These are phyloP conservation scores for Raphanus hybrid DNA, from an alignment of 441 rosid genomes.

Conservation along the genomic window DNA sequence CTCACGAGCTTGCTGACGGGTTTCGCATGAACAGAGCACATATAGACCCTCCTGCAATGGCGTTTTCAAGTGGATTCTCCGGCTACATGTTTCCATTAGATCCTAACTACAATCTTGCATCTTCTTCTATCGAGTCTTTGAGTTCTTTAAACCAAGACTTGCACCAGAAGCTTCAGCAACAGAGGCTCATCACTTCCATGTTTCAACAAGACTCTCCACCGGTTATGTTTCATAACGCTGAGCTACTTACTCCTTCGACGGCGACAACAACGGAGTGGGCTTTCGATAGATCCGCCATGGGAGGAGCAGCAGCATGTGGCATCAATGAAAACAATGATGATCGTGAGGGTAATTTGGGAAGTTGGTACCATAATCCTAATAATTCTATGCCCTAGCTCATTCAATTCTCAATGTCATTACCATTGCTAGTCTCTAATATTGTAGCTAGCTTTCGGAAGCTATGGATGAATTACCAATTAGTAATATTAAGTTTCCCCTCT, in stretches of 20 bases:
- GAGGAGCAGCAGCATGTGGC: constrained; percentile 27
- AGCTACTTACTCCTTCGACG: constrained; percentile 42
- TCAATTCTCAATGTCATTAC: neutral
- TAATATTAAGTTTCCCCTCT: neutral
- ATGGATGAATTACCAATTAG: constrained; percentile 5
- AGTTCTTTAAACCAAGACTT: constrained; percentile 90
- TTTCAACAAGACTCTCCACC: constrained; percentile 57
- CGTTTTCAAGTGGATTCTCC: constrained; percentile 36
- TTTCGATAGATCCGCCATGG: constrained; percentile 59
- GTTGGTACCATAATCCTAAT: constrained; percentile 31
- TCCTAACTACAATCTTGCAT: constrained; percentile 29
- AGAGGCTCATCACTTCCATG: constrained; percentile 58
- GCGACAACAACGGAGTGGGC: constrained; percentile 60
- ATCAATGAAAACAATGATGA: constrained; percentile 26
- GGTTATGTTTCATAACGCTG: constrained; percentile 65
- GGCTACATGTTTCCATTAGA: constrained; percentile 34
- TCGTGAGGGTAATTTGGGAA: constrained; percentile 20
- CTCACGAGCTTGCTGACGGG: constrained; percentile 67
- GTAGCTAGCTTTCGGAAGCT: constrained; percentile 27
- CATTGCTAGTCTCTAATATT: constrained; percentile 28
- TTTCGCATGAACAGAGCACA: constrained; percentile 47
- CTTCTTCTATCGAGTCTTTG: constrained; percentile 79
- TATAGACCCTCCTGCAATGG: constrained; percentile 49
- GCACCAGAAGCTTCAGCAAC: constrained; percentile 93
- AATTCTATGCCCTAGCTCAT: constrained; percentile 15